Base-by-base conservation (phyloP, 139 green algal species). In the Volvox reticuliferus region DNA sequence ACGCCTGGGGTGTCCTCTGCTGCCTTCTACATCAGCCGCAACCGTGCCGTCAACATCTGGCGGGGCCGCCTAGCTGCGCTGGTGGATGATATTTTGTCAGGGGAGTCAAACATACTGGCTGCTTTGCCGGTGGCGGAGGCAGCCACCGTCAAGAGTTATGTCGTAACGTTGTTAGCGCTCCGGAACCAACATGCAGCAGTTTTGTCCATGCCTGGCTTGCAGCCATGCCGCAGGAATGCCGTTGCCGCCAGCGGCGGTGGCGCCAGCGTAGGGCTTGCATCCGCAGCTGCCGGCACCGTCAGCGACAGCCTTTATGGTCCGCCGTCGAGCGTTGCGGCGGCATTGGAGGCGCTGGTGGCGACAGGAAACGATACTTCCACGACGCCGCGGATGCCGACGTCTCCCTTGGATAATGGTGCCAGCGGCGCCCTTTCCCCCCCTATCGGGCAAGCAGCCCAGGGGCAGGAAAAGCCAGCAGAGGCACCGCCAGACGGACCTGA, bases 1-100 rank as follows among this genome's bases (percentile, higher is more conserved):
- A 9, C 44, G 9, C 44, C 44, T 55, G 44, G 44, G 44, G 44
- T 55, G 44, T 9, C 44, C 44, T 55, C 44, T 9, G 44, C 44
- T 55, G 44, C 44, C 9, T 5, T 2, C 12, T 28, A 20, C 37
- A 33, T 26, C 69, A 71, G 36, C 69, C 82, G 82, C 82, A 36
- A 12, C 1, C 68, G 84, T 32, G 67, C 35, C n/a, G 21, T 82
- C 35, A 89, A 68, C 69, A 50, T 28, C 0, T 71, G 85, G n/a
- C 36, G 85, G 19, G 20, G 69, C n/a, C 69, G 85, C 32, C 85
- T 82, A 6, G 85, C 85, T 36, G 69, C 12, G 18, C 16, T 82
- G 26, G 85, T 89, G 22, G 85, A 89, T 16, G 85, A 89, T 26
- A 61, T 89, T 1, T 50, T 89, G 18, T 73, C 69, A 2, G 85